phyloP scores from a whole-genome alignment of 371 early-diverging fungal genomes.

The Saksenaea vasiformis region DNA sequence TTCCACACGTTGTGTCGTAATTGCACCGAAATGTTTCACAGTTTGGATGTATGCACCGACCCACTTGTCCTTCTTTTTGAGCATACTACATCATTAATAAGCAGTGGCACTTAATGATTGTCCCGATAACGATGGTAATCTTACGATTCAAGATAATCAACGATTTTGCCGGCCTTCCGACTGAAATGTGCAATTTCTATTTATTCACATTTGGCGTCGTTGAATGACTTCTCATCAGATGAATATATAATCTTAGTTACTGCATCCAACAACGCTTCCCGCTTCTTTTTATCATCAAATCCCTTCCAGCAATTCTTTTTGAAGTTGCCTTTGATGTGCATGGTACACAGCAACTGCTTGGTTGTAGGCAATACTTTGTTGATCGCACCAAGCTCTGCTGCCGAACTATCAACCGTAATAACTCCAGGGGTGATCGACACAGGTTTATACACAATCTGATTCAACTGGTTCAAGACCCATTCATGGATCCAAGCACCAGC shows the following conservation, averaged over 20 bases:
- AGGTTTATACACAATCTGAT: neutral
- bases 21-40: constrained; percentile 1
- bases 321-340: neutral
- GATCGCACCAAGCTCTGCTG: neutral
- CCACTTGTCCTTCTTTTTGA: constrained; percentile 6
- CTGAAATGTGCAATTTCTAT: neutral
- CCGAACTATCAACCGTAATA: neutral
- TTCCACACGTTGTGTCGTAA: constrained; percentile 11
- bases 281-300: neutral
- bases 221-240: neutral
- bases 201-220: neutral
- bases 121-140: no score
- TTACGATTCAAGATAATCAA: neutral
- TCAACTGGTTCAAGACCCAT: neutral
- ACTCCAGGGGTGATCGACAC: neutral
- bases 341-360: neutral
- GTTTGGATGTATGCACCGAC: constrained; percentile 3
- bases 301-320: neutral
- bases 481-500: constrained; percentile 10
- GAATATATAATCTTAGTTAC: neutral
- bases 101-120: no score
- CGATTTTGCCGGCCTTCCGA: neutral
- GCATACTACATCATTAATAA: neutral
- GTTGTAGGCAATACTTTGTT: constrained; percentile 4
- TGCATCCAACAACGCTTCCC: neutral